These are phyloP conservation scores for Amylocystis lapponica DNA, from an alignment of 768 basidiomycete species.

Conservation along the genomic window DNA sequence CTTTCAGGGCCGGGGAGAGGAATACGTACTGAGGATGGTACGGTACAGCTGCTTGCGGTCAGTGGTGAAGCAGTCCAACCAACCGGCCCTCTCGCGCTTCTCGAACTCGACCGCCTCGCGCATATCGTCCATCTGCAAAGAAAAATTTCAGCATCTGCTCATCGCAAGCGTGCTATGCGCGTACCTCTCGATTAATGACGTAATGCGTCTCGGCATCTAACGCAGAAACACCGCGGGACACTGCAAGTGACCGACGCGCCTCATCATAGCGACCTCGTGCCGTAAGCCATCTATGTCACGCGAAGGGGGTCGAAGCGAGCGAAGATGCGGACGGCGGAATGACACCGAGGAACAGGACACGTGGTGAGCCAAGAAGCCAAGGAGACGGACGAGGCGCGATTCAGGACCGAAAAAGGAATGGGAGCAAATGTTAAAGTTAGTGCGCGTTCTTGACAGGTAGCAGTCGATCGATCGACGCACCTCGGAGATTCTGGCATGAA, in stretches of 20 bases:
- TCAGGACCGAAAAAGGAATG: too few species aligned
- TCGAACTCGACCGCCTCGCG: conserved; percentile 45
- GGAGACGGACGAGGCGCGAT: too few species aligned
- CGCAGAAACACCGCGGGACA: conserved; percentile 40
- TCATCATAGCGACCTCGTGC: conserved; percentile 40
- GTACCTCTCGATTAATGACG: conserved; percentile 42
- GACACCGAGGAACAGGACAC: too few species aligned
- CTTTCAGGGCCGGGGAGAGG: background rate
- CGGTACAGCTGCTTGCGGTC: conserved; percentile 56
- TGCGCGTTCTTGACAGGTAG: too few species aligned
- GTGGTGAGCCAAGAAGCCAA: too few species aligned
- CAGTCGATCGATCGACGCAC: too few species aligned
- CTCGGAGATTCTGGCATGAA: conserved; percentile 66
- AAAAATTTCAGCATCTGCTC: background rate
- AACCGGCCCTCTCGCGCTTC: conserved; percentile 39
- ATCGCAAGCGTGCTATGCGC: conserved; percentile 22
- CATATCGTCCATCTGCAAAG: conserved; percentile 46
- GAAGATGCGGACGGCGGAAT: background rate
- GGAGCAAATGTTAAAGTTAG: too few species aligned
- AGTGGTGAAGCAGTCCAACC: conserved; percentile 64
- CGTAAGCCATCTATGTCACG: conserved; percentile 62
- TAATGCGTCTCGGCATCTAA: conserved; percentile 34
- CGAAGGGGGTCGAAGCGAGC: conserved; percentile 1
- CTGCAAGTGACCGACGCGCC: conserved; percentile 43
- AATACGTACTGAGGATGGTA: conserved; percentile 42